Evolutionary conservation across 768 basidiomycete species (phyloP).

Genomic region (Lactarius deliciosus): DNA sequence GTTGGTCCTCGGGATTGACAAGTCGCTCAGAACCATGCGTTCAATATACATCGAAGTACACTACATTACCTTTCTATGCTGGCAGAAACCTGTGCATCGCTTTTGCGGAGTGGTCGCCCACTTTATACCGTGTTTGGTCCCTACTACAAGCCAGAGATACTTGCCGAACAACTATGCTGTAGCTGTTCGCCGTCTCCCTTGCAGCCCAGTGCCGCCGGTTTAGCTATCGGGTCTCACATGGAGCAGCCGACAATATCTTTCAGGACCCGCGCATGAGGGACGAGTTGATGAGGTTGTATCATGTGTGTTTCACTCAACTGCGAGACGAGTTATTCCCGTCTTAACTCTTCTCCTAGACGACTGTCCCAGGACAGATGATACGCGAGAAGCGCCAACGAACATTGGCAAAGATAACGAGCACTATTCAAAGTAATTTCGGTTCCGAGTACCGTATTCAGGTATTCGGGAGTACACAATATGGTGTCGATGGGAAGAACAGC

Average conservation of each 20-base stretch:
- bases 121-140: constrained; percentile 25
- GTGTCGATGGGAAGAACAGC: constrained; percentile 41
- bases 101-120: constrained; percentile 13
- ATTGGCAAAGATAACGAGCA: constrained; percentile 9
- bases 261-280: constrained; percentile 5
- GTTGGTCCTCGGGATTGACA: background rate
- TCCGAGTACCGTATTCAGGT: constrained; percentile 37
- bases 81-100: constrained; percentile 19
- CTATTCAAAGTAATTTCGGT: constrained; percentile 35
- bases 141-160: constrained; percentile 14
- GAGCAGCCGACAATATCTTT: constrained; percentile 8
- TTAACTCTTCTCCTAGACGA: constrained; percentile 4
- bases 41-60: constrained; percentile 23
- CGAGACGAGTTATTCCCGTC: background rate
- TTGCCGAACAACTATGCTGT: constrained; percentile 12
- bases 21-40: constrained; percentile 27
- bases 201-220: background rate
- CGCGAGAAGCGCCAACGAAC: constrained; percentile 21
- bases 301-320: constrained; percentile 2
- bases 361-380: background rate
- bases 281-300: constrained; percentile 18
- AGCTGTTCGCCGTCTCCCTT: constrained; percentile 4
- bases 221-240: constrained; percentile 6
- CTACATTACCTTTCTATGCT: constrained; percentile 22
- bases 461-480: constrained; percentile 56